These are phyloP conservation scores for Singerocomus rubriflavus DNA, from an alignment of 1,284 basidiomycete species.

Conservation along the genomic window DNA sequence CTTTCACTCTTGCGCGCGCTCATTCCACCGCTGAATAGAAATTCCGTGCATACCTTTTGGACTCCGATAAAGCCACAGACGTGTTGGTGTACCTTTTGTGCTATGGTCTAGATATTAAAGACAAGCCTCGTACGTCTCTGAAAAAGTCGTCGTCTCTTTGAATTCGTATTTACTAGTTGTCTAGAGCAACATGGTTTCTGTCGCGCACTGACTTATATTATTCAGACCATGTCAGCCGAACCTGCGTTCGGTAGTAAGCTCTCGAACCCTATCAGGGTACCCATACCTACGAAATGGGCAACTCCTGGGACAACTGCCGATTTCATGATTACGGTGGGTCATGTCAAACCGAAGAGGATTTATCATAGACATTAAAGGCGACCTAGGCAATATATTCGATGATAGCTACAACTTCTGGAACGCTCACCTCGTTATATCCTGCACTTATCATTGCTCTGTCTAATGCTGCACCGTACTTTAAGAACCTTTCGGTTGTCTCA, in stretches of 20 bases:
- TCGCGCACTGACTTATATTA: slow-evolving; percentile 84
- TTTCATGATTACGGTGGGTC: slow-evolving; percentile 80
- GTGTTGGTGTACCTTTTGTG: slow-evolving; percentile 75
- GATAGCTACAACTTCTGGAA: slow-evolving; percentile 81
- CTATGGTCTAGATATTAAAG: slow-evolving; percentile 82
- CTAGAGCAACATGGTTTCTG: slow-evolving; percentile 88
- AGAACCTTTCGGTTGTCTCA: slow-evolving; percentile 76
- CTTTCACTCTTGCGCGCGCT: not conserved
- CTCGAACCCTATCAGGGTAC: slow-evolving; percentile 56
- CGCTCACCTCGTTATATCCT: slow-evolving; percentile 82
- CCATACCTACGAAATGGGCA: slow-evolving; percentile 73
- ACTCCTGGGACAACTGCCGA: slow-evolving; percentile 75
- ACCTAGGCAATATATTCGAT: slow-evolving; percentile 82
- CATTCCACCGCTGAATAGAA: slow-evolving; percentile 50
- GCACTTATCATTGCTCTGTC: slow-evolving; percentile 87
- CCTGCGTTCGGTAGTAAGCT: slow-evolving; percentile 70
- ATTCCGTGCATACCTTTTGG: slow-evolving; percentile 78
- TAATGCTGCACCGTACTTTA: slow-evolving; percentile 86
- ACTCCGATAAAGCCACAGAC: slow-evolving; percentile 76
- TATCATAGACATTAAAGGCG: slow-evolving; percentile 10
- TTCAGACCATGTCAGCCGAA: slow-evolving; percentile 90
- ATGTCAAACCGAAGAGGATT: not conserved
- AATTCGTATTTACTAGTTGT: slow-evolving; percentile 15
- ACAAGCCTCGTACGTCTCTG: slow-evolving; percentile 72
- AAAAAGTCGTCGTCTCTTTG: slow-evolving; percentile 4